Conservation (phyloP, 73 alveolate genomes). For the Tetrahymena elliotti region DNA sequence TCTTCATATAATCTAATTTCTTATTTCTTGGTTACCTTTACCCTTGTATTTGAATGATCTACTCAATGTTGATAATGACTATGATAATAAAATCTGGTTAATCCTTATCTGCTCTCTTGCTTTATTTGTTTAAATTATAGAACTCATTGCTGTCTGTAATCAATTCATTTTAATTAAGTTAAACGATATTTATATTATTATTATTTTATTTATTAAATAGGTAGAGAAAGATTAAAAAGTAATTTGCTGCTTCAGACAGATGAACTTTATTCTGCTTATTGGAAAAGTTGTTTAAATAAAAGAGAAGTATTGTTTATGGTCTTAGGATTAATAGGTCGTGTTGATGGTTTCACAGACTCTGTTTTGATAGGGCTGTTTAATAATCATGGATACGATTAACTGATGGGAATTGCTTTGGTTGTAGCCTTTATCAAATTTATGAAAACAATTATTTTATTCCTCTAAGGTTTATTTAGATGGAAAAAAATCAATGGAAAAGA, state of each 20-base stretch:
- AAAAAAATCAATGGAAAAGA: neutral
- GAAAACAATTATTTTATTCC: neutral
- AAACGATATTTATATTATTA: neutral
- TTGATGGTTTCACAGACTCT: neutral
- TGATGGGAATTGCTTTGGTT: neutral
- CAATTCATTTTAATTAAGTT: neutral
- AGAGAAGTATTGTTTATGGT: neutral
- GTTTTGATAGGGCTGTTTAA: neutral
- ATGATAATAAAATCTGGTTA: neutral
- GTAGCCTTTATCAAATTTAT: neutral
- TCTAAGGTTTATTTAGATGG: neutral
- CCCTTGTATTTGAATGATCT: neutral
- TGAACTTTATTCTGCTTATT: neutral
- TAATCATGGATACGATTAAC: neutral
- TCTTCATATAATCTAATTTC: neutral
- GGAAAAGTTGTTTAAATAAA: neutral
- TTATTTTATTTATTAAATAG: neutral
- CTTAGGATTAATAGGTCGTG: neutral
- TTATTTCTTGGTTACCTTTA: neutral
- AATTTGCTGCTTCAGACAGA: neutral
- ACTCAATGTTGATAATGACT: neutral
- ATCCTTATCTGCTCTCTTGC: neutral
- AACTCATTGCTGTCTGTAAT: neutral
- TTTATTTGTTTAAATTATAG: neutral
- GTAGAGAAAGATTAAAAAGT: neutral